A percentile compares a stretch with the other conserved stretches of the same genome.
Conservation (phyloP, 352 stramenopile species). For the Phytophthora palmivora region DNA sequence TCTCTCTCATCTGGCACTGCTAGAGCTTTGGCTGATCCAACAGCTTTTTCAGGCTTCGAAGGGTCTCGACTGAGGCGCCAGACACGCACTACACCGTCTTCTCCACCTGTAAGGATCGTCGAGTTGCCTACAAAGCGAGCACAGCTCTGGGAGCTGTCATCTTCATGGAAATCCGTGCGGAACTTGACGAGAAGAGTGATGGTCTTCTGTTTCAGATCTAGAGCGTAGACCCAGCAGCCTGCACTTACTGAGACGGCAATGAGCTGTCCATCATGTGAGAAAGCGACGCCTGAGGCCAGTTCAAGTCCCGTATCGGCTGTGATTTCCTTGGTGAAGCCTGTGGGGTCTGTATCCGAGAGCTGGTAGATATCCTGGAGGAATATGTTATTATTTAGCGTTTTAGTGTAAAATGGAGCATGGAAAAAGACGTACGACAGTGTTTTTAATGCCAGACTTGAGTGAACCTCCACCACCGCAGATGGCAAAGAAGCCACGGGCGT, state of each 20-base stretch:
- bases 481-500: constrained; percentile 71
- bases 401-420: neutral
- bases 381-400: constrained; percentile 7
- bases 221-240: constrained; percentile 78
- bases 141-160: constrained; percentile 77
- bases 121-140: constrained; percentile 83
- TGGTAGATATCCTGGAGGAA: constrained; percentile 73
- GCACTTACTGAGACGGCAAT: constrained; percentile 81
- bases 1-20: constrained; percentile 27
- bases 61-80: constrained; percentile 66
- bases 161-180: constrained; percentile 78
- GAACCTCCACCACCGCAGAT: constrained; percentile 87
- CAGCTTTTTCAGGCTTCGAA: constrained; percentile 50
- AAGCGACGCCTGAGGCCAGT: constrained; percentile 77
- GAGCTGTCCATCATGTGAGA: constrained; percentile 76
- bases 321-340: constrained; percentile 72
- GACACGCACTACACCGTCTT: constrained; percentile 83
- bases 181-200: constrained; percentile 82
- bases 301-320: constrained; percentile 76
- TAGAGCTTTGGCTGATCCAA: constrained; percentile 53
- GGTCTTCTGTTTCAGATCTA: constrained; percentile 62
- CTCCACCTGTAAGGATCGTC: constrained; percentile 82
- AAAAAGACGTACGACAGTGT: constrained; percentile 73
- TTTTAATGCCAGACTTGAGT: constrained; percentile 87
- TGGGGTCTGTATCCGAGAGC: constrained; percentile 66